Conservation (phyloP, 2,329 filamentous ascomycete genomes). For the Hypoxylon rubiginosum region DNA sequence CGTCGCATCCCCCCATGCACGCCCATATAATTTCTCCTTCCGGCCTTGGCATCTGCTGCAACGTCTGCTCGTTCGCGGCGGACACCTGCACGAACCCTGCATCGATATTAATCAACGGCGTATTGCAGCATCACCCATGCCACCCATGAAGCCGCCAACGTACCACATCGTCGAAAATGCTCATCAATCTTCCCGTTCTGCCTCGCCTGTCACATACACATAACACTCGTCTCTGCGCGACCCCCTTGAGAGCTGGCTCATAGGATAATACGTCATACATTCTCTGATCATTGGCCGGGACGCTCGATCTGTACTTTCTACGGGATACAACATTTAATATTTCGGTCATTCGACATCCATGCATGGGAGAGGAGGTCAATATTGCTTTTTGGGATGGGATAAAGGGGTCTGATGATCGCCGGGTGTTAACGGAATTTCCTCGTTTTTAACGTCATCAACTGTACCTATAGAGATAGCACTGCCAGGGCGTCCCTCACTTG, state of each 20-base stretch:
- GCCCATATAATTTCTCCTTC: conserved; percentile 26
- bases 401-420: conserved; percentile 39
- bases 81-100: conserved; percentile 37
- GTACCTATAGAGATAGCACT: conserved; percentile 48
- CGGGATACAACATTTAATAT: conserved; percentile 45
- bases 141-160: conserved; percentile 33
- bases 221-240: conserved; percentile 27
- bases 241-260: conserved; percentile 49
- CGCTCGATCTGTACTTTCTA: conserved; percentile 46
- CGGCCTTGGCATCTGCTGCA: conserved; percentile 33
- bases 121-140: conserved; percentile 38
- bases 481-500: conserved; percentile 47
- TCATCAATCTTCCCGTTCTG: conserved; percentile 30
- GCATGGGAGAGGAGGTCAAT: conserved; percentile 40
- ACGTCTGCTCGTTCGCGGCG: conserved; percentile 22
- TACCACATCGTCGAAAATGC: conserved; percentile 35
- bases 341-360: conserved; percentile 31
- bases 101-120: conserved; percentile 35
- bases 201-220: conserved; percentile 11
- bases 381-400: conserved; percentile 40
- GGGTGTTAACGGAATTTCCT: conserved; percentile 40
- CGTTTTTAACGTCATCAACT: conserved; percentile 37
- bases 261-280: conserved; percentile 36
- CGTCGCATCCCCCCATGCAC: conserved; percentile 42
- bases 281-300: conserved; percentile 40